Conservation (phyloP, 257 asterid genomes). For the Voacanga thouarsii region DNA sequence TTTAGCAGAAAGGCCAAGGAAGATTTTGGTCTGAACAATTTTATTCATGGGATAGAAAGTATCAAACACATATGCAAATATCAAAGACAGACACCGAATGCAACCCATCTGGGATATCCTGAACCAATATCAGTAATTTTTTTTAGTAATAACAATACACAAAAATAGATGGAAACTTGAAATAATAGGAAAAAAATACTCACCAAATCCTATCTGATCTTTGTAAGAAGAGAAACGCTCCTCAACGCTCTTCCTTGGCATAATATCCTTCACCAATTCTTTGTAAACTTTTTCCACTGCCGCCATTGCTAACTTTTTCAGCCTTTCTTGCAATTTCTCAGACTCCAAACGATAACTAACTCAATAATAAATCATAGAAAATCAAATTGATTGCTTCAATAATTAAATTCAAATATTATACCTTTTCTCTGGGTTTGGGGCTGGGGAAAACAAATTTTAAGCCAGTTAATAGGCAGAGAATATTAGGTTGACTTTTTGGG, state of each 20-base stretch:
- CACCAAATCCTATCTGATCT: slow-evolving; percentile 94
- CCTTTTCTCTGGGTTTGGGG: slow-evolving; percentile 88
- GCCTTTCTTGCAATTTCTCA: slow-evolving; percentile 68
- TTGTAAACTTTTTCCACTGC: slow-evolving; percentile 78
- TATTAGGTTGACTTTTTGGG: slow-evolving; percentile 41
- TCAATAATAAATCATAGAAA: background rate
- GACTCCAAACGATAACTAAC: slow-evolving; percentile 37
- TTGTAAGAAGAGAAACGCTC: slow-evolving; percentile 96
- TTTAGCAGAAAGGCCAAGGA: background rate
- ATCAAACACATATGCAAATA: background rate
- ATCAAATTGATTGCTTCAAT: background rate
- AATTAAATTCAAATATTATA: slow-evolving; percentile 9
- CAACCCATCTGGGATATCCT: background rate
- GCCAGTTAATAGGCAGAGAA: slow-evolving; percentile 44
- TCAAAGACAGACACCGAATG: background rate
- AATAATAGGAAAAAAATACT: slow-evolving; percentile 6
- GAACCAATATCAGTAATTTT: background rate
- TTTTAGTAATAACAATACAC: background rate
- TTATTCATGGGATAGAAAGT: background rate
- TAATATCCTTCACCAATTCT: slow-evolving; percentile 83
- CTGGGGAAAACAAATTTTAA: slow-evolving; percentile 56
- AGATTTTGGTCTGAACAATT: background rate
- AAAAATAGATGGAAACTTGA: background rate
- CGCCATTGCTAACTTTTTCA: slow-evolving; percentile 63
- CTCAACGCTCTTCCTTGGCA: slow-evolving; percentile 55